A percentile compares a stretch with the other conserved stretches of the same genome.
Conservation (phyloP, 352 stramenopile species). For the Globisporangium nodosum region DNA sequence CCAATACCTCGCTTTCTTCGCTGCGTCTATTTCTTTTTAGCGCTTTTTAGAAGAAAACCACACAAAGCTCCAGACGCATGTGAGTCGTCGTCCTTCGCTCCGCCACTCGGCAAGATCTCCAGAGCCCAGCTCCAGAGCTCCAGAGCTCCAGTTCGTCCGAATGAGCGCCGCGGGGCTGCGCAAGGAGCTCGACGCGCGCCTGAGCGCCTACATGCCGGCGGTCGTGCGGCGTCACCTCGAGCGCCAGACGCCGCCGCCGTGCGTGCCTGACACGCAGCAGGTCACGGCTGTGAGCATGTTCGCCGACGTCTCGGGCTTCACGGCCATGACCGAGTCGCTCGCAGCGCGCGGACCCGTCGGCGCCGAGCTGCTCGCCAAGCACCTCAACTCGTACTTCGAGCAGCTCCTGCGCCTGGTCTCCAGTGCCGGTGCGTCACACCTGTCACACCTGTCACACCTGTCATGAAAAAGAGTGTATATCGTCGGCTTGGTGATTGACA, state of each 20-base stretch:
- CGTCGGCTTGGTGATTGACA: not conserved
- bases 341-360: conserved; percentile 76
- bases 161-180: conserved; percentile 27
- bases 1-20: too few species aligned
- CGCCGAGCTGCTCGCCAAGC: conserved; percentile 85
- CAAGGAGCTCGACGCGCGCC: conserved; percentile 79
- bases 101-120: too few species aligned
- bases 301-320: conserved; percentile 93
- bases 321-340: conserved; percentile 89
- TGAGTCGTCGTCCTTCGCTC: not conserved
- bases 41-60: too few species aligned
- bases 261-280: conserved; percentile 67
- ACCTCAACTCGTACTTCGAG: conserved; percentile 94
- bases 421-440: conserved; percentile 30
- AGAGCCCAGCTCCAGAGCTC: too few species aligned
- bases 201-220: conserved; percentile 78
- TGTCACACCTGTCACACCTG: not conserved
- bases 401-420: conserved; percentile 79
- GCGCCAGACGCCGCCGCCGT: conserved; percentile 25
- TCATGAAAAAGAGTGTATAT: not conserved
- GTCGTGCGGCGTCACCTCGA: conserved; percentile 77
- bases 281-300: conserved; percentile 89
- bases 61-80: too few species aligned
- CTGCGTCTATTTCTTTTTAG: too few species aligned
- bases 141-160: not conserved